Evolutionary conservation across 768 basidiomycete genomes (phyloP), one percentile per base, ranked within the genome.

Genomic region (Trametes cingulata): DNA sequence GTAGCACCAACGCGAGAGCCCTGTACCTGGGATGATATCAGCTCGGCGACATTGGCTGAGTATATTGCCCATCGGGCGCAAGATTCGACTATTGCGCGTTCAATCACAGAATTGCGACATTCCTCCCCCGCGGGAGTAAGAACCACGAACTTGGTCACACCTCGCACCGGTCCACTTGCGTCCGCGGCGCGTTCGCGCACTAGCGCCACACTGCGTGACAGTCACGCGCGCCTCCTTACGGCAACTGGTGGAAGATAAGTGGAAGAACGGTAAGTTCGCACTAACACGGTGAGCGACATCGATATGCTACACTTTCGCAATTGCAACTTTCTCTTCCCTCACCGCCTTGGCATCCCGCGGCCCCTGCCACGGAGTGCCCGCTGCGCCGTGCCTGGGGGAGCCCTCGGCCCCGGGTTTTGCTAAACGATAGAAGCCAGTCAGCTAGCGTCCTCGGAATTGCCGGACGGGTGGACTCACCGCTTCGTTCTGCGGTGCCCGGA

Each of bases 401-500:
- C 91, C 67, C 80, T 86, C 19, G 95, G 95, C n/a, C 95, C 95
- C 24, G 92, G 70, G 67, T 86, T 85, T 76, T 80, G 82, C 92
- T 93, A 50, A 19, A 43, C 35, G 10, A 12, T 29, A 24, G 24
- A 58, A 51, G 41, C 39, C 55, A 40, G 14, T 48, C 39, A 48
- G 52, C 22, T 41, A 24, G 29, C 24, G 9, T 10, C 6, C 17
- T 19, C 17, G 43, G 54, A 27, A 58, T 8, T 6, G 10, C 13
- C 17, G n/a, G 29, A 35, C 19, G 19, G 17, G 39, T 22, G 39
- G 1, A 79, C 89, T 68, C 75, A 95, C 95, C 68, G 85, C 82
- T 82, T 96, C 94, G 70, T 90, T 93, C 72, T 96, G 93, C 2
- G 96, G 96, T 71, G 94, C 96, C 64, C 91, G 82, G 27, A 98